Evolutionary conservation across 2,329 filamentous ascomycete species (phyloP).

Genomic region (Ophiocordyceps camponoti-leonardi): DNA sequence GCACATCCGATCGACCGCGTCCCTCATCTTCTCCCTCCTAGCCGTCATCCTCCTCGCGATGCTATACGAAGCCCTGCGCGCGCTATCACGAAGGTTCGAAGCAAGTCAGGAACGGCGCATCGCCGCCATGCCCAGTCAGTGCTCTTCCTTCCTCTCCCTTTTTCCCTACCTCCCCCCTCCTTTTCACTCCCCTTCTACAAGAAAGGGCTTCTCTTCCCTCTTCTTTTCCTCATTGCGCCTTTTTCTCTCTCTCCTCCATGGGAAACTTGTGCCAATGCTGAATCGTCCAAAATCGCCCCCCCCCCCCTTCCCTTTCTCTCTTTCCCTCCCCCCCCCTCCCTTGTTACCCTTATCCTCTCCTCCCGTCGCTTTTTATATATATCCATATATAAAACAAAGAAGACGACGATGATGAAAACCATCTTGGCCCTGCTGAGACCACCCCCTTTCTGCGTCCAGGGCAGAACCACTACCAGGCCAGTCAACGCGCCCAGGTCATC

Average conservation of each 20-base stretch:
- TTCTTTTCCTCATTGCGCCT: no score
- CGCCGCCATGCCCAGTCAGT: conserved; percentile 36
- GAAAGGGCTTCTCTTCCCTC: no score
- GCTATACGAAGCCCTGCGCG: conserved; percentile 83
- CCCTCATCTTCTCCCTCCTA: conserved; percentile 67
- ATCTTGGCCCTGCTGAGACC: conserved; percentile 37
- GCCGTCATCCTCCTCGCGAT: conserved; percentile 69
- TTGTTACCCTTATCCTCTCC: conserved; percentile 2
- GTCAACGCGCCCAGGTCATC: conserved; percentile 54
- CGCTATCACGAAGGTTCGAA: conserved; percentile 64
- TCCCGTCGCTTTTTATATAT: no score
- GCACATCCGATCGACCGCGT: conserved; percentile 60
- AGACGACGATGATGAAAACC: conserved; percentile 1
- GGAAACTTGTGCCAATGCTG: no score
- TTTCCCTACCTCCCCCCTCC: not conserved
- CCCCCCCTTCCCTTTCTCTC: not conserved
- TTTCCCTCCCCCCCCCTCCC: not conserved
- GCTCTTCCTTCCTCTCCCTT: conserved; percentile 3
- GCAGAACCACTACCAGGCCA: conserved; percentile 43
- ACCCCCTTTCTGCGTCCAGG: conserved; percentile 54
- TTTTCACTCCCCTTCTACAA: no score
- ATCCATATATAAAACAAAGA: not conserved
- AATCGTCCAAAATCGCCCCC: not conserved
- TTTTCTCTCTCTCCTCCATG: not conserved
- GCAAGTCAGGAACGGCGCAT: conserved; percentile 27